Evolutionary conservation across 2,329 filamentous ascomycete genomes (phyloP).

Genomic region (Allantophomopsis cytisporea): DNA sequence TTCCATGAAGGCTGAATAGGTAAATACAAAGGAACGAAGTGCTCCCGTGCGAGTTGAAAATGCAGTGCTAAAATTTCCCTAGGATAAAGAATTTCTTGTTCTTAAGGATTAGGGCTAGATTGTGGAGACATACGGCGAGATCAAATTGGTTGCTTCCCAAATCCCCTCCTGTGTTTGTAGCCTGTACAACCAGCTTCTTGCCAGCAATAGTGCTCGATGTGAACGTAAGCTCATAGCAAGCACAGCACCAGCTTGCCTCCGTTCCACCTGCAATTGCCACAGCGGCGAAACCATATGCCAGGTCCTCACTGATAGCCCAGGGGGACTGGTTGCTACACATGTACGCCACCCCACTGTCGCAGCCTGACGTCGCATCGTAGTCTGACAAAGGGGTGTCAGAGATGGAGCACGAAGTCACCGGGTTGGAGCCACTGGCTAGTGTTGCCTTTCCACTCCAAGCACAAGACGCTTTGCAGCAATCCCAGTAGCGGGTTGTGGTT

Average conservation of each 20-base stretch:
- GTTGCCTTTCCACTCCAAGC: constrained; percentile 42
- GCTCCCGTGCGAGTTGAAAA: too few relatives aligned
- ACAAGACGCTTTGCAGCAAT: constrained; percentile 62
- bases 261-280: constrained; percentile 38
- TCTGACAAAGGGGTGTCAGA: constrained; percentile 39
- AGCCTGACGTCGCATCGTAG: constrained; percentile 34
- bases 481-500: constrained; percentile 35
- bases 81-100: not conserved
- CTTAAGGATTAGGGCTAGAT: too few relatives aligned
- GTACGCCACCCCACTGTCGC: constrained; percentile 30
- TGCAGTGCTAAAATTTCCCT: too few relatives aligned
- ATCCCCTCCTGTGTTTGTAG: constrained; percentile 48
- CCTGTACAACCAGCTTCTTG: constrained; percentile 51
- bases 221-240: constrained; percentile 40
- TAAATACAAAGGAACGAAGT: too few relatives aligned
- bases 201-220: constrained; percentile 34
- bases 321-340: constrained; percentile 49
- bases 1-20: not conserved
- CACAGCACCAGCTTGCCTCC: constrained; percentile 52
- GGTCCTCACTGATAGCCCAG: constrained; percentile 41
- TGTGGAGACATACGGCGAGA: constrained; percentile 19
- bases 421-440: constrained; percentile 14
- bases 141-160: constrained; percentile 45
- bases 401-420: constrained; percentile 14
- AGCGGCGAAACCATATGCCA: constrained; percentile 47